phyloP scores from a whole-genome alignment of 2,329 filamentous ascomycete genomes.

The Stachybotrys chartarum region DNA sequence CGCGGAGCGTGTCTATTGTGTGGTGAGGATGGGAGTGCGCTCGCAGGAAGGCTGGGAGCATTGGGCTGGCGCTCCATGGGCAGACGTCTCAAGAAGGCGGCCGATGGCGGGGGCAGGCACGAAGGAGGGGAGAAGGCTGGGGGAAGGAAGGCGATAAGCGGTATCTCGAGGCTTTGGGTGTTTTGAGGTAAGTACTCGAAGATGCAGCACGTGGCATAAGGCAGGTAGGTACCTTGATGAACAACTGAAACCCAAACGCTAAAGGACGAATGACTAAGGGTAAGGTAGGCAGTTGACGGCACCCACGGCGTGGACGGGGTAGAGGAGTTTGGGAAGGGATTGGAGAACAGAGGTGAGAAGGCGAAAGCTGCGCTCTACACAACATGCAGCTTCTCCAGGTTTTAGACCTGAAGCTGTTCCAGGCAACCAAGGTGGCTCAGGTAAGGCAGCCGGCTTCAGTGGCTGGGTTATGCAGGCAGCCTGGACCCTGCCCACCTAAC shows the following conservation, averaged over 20 bases:
- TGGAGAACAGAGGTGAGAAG: not conserved
- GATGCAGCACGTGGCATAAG: too few species aligned
- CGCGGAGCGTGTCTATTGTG: constrained; percentile 1
- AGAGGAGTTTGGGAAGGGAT: not conserved
- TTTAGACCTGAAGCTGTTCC: not conserved
- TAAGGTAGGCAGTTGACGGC: too few species aligned
- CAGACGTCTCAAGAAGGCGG: too few species aligned
- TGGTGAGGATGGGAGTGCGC: not conserved
- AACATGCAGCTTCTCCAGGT: not conserved
- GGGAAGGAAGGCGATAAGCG: too few species aligned
- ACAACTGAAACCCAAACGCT: too few species aligned
- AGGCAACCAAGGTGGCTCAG: not conserved
- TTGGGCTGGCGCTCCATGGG: not conserved
- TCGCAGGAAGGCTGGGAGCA: not conserved
- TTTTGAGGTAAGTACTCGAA: too few species aligned
- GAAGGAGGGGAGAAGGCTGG: too few species aligned
- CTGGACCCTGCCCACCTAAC: constrained; percentile 47
- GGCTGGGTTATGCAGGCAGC: not conserved
- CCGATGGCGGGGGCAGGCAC: too few species aligned
- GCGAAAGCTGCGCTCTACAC: not conserved
- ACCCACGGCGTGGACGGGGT: not conserved
- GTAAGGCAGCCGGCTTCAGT: not conserved
- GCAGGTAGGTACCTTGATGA: too few species aligned
- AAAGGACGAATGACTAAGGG: too few species aligned
- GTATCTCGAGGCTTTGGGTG: too few species aligned